Evolutionary conservation across 306 rosid genomes (phyloP), one percentile per base, ranked within the genome.

Genomic region (Vigna reflexopilosa): DNA sequence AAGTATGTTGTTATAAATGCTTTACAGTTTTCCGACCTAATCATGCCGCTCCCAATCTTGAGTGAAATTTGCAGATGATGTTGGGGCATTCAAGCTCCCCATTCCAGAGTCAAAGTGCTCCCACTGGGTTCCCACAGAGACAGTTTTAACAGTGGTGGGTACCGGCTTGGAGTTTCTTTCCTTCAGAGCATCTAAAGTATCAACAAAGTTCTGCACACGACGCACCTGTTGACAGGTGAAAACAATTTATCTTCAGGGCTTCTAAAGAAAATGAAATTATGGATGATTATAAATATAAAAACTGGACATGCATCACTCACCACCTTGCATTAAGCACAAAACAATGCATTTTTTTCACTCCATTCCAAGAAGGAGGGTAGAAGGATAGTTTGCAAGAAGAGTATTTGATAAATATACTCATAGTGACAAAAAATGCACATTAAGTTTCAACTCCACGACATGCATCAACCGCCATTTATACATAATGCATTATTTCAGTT

Each of bases 121-220:
- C 98, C 92, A 91, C 36, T 86, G 80, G 67, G 92, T 85, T 26
- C 89, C 70, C 82, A 89, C 91, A 12, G 93, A 82, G 80, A 77
- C 90, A 45, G 91, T 76, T 48, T 85, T 87, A 73, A 81, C 85
- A 75, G 54, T 80, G 78, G 72, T 85, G 81, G 81, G 62, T 65
- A 12, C 36, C 4, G 91, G 90, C 19, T 83, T 86, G 69, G 89
- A 76, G 88, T 89, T 90, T 84, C 85, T 87, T 44, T 38, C 87
- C 81, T 88, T 94, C 22, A 91, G 83, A 48, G 83, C 58, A 67
- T 94, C 97, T 64, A 94, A 38, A 5, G 76, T 70, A 77, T 94
- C 97, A 67, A 94, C 97, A 0, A 83, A 78, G 68, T 84, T 80
- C 90, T 91, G 98, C 79, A 92, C 89, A 13, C 94, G 94, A 4